Evolutionary conservation across 306 rosid species (phyloP).

Genomic region (Prunus mume): DNA sequence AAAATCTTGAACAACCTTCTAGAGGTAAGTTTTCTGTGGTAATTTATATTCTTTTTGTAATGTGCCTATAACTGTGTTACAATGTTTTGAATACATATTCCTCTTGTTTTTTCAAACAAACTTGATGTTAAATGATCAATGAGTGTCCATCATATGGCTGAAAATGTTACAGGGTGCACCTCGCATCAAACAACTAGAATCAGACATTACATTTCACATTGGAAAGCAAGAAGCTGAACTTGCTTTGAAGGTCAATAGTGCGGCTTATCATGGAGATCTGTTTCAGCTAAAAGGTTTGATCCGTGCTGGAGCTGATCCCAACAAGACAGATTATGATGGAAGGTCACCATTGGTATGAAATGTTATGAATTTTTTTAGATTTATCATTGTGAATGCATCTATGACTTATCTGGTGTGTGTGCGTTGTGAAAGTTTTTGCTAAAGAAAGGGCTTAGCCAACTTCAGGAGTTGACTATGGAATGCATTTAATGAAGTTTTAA

Average conservation of each 20-base stretch:
- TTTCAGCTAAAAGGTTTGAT: constrained; percentile 69
- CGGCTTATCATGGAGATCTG: constrained; percentile 77
- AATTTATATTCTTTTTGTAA: background rate
- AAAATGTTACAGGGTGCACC: constrained; percentile 50
- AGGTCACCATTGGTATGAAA: constrained; percentile 85
- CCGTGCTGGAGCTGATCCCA: constrained; percentile 94
- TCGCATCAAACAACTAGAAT: constrained; percentile 74
- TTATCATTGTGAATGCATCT: background rate
- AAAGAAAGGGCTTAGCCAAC: background rate
- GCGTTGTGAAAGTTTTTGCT: no score
- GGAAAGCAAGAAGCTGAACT: constrained; percentile 95
- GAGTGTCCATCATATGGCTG: background rate
- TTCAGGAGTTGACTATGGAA: background rate
- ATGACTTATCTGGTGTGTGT: background rate
- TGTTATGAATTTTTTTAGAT: constrained; percentile 7
- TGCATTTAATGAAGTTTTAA: background rate
- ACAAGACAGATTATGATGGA: constrained; percentile 94
- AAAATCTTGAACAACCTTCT: constrained; percentile 87
- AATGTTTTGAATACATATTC: background rate
- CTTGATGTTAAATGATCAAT: background rate
- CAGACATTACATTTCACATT: constrained; percentile 87
- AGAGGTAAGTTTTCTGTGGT: constrained; percentile 54
- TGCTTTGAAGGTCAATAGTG: constrained; percentile 83
- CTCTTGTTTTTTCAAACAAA: background rate
- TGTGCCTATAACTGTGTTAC: background rate